Base-by-base conservation (phyloP, 495 filamentous ascomycete genomes). In the Astrothelium subdiscretum region DNA sequence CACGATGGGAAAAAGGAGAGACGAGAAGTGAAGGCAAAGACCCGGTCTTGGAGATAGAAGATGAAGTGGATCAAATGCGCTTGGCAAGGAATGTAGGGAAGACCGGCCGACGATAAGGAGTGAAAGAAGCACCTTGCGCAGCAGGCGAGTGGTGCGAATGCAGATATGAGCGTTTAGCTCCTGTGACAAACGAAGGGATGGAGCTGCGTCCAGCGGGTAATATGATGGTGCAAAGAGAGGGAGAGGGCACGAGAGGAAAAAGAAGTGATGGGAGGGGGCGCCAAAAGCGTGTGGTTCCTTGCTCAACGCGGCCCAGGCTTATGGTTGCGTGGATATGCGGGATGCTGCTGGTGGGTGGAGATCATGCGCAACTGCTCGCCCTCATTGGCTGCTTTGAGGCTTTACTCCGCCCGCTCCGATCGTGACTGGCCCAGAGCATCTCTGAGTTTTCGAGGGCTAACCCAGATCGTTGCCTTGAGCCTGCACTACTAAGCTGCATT, bases 121-220 rank as follows among this genome's bases (percentile, higher is more conserved):
- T 54, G 48, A 54, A 54, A 27, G 24, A 29, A 54, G 48, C 48
- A 54, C 48, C 48, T 54, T 26, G 24, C 48, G 24, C 48, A 48
- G 43, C 43, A 48, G 43, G n/a, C 2, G 43, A 48, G 24, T 10
- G 48, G 15, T 54, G 48, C 48, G 15, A 29, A 54, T 54, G 24
- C 20, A 54, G n/a, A 27, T 4, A 15, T 15, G 48, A 54, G 48
- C 48, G 48, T 54, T 29, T 48, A 22, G 48, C 48, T 54, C 48
- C 29, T 54, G 48, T 54, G 24, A 54, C 4, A 54, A 54, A 54
- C 1, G 48, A 54, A 54, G 48, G 48, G 48, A 54, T 54, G 48
- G 48, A 54, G 48, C 48, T 27, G 48, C 48, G 48, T 54, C 48
- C 48, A 54, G 48, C 48, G 48, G 48, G 26, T 27, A 54, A 27